Percentiles rank a stretch among this genome's conserved stretches.
These are phyloP conservation scores for Crithidia brevicula DNA, from an alignment of 208 protist genomes.

Conservation along the genomic window DNA sequence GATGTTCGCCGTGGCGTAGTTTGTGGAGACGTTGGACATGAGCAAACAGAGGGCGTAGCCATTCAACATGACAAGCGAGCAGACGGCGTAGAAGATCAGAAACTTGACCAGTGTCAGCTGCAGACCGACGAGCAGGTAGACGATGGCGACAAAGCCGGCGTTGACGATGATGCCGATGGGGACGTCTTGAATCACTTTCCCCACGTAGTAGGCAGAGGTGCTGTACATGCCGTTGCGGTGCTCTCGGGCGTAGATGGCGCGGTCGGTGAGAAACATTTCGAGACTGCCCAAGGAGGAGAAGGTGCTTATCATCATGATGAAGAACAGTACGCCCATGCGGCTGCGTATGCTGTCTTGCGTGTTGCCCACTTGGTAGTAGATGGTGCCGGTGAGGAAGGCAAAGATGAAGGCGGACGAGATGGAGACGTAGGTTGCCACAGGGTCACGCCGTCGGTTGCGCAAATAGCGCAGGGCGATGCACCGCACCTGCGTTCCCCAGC, in stretches of 20 bases:
- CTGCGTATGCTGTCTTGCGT: slow-evolving; percentile 53
- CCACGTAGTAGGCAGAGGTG: slow-evolving; percentile 64
- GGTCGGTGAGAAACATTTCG: slow-evolving; percentile 58
- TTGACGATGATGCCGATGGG: slow-evolving; percentile 56
- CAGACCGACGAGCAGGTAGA: slow-evolving; percentile 68
- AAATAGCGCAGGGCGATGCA: slow-evolving; percentile 60
- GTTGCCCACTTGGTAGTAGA: slow-evolving; percentile 72
- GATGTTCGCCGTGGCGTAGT: slow-evolving; percentile 61
- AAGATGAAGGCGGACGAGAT: slow-evolving; percentile 61
- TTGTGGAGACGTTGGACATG: slow-evolving; percentile 59
- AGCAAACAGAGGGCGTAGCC: slow-evolving; percentile 71
- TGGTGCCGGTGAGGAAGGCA: slow-evolving; percentile 65
- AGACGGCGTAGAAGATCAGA: slow-evolving; percentile 44
- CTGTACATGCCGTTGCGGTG: slow-evolving; percentile 76
- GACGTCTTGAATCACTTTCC: slow-evolving; percentile 68
- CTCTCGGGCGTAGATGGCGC: slow-evolving; percentile 64
- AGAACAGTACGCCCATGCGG: slow-evolving; percentile 78
- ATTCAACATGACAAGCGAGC: slow-evolving; percentile 60
- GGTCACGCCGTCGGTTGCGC: slow-evolving; percentile 66
- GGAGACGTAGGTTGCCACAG: slow-evolving; percentile 47
- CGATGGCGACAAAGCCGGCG: slow-evolving; percentile 48
- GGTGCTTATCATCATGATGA: slow-evolving; percentile 74
- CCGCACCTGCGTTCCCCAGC: slow-evolving; percentile 51
- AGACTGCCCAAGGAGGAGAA: slow-evolving; percentile 63
- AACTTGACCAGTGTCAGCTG: slow-evolving; percentile 49